These are phyloP conservation scores for Papilionanthe hybrid DNA, from an alignment of 116 monocot species.

Conservation along the genomic window DNA sequence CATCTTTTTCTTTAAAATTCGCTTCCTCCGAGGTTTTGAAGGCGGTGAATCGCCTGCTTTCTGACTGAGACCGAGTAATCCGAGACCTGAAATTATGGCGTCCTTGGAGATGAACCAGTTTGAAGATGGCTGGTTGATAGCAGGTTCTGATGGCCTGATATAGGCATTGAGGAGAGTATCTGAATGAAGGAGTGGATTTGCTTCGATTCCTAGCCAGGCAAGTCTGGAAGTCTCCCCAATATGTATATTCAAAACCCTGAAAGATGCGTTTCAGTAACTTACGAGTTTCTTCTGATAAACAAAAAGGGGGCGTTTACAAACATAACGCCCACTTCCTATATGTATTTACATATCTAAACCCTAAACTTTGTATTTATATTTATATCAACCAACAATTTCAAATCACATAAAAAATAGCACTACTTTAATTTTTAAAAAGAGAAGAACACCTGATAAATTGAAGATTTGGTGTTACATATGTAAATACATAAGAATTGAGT, in stretches of 20 bases:
- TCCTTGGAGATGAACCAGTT: conserved; percentile 94
- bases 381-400: no score
- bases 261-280: neutral
- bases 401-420: no score
- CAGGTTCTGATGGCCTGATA: conserved; percentile 41
- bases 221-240: conserved; percentile 74
- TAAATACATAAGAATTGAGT: no score
- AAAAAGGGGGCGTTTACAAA: neutral
- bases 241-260: conserved; percentile 70
- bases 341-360: neutral
- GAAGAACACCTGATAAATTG: no score
- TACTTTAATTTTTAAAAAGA: no score
- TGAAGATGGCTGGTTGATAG: conserved; percentile 29
- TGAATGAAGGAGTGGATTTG: conserved; percentile 66
- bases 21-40: conserved; percentile 63
- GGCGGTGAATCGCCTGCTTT: conserved; percentile 31
- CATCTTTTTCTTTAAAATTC: conserved; percentile 76
- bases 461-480: no score
- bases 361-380: no score
- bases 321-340: neutral
- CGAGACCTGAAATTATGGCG: conserved; percentile 79
- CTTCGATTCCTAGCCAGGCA: conserved; percentile 81
- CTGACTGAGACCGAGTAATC: conserved; percentile 70
- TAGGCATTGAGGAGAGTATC: conserved; percentile 64
- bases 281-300: neutral